These are phyloP conservation scores for Aspergillus caelatus DNA, from an alignment of 2,329 filamentous ascomycete genomes.

Conservation along the genomic window DNA sequence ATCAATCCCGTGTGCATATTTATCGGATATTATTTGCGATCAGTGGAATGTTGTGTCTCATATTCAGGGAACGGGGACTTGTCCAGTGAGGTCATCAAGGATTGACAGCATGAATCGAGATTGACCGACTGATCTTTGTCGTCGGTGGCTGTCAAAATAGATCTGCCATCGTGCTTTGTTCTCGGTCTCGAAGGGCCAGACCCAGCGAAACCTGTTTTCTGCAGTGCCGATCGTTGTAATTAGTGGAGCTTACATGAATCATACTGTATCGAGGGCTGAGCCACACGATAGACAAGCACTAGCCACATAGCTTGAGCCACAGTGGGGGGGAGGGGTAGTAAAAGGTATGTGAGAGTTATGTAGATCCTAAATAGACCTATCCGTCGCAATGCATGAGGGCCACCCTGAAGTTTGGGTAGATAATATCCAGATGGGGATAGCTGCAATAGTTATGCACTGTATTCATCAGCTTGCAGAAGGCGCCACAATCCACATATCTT, in stretches of 20 bases:
- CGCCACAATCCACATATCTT: not conserved
- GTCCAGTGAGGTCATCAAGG: not conserved
- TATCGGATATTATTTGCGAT: slow-evolving; percentile 1
- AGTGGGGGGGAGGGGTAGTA: not conserved
- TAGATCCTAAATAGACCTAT: not conserved
- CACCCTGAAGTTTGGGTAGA: not conserved
- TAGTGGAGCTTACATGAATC: not conserved
- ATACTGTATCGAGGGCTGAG: not conserved
- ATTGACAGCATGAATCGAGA: not conserved
- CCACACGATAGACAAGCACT: not conserved
- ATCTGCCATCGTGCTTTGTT: not conserved
- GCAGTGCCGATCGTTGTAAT: not conserved
- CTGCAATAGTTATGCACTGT: not conserved
- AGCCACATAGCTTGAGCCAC: not conserved
- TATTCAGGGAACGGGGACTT: not conserved
- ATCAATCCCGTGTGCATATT: not conserved
- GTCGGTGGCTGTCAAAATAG: not conserved
- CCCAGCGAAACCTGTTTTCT: not conserved
- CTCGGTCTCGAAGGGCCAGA: not conserved
- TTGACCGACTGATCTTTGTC: not conserved
- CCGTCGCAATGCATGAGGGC: not conserved
- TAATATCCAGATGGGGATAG: not conserved
- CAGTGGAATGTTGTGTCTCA: not conserved
- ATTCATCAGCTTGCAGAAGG: not conserved
- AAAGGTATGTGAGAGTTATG: not conserved